A percentile compares a stretch with the other conserved stretches of the same genome.
Evolutionary conservation across 2,329 filamentous ascomycete species (phyloP).

Genomic region (Fusarium gaditjirri): DNA sequence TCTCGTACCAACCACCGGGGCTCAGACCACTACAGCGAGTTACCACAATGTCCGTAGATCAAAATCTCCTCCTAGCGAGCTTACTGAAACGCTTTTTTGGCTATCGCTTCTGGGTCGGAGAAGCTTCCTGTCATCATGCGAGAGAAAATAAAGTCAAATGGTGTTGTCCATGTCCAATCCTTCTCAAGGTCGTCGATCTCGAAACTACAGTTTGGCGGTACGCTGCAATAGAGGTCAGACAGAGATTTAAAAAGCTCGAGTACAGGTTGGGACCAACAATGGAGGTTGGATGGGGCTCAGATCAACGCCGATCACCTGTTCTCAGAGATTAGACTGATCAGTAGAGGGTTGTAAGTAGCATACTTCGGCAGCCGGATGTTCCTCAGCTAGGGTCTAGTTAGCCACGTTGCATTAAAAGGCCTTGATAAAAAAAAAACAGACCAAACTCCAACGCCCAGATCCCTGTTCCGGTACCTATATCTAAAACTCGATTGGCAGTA

Average conservation of each 20-base stretch:
- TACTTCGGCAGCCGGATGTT: constrained; percentile 21
- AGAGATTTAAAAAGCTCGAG: rapidly evolving
- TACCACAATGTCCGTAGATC: neutral
- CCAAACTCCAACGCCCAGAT: constrained; percentile 28
- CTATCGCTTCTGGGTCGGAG: neutral
- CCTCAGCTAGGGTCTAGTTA: neutral
- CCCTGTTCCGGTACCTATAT: constrained; percentile 28
- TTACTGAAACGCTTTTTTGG: constrained; percentile 4
- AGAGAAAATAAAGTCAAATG: constrained; percentile 26
- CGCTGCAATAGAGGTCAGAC: neutral
- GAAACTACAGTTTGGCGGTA: constrained; percentile 20
- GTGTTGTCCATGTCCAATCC: constrained; percentile 21
- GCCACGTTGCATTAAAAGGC: rapidly evolving
- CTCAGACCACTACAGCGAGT: neutral
- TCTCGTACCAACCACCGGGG: constrained; percentile 26
- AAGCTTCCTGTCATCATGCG: constrained; percentile 33
- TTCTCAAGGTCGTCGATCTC: constrained; percentile 31
- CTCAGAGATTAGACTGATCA: neutral
- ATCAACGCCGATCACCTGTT: constrained; percentile 23
- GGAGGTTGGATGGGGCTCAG: constrained; percentile 22
- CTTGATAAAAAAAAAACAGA: rapidly evolving
- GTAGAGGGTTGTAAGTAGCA: rapidly evolving
- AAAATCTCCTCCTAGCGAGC: rapidly evolving
- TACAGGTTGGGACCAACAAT: neutral
- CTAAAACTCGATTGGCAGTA: constrained; percentile 12